Percentiles rank a stretch among this genome's conserved stretches.
Conservation (phyloP, 306 rosid genomes). For the Cyclanthera cordifolia region DNA sequence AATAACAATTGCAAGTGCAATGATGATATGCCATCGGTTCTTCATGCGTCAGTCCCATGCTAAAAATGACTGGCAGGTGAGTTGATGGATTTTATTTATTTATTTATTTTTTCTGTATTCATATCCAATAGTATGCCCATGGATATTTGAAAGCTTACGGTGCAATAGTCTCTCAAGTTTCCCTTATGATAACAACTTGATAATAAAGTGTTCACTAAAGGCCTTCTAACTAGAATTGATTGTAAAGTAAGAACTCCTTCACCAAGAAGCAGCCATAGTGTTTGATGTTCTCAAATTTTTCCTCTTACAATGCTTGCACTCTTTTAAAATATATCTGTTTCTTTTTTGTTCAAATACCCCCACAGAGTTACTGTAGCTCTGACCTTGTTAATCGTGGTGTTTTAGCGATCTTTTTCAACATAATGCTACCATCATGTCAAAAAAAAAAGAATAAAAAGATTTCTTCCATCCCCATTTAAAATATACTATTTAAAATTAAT, state of each 20-base stretch:
- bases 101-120: not conserved
- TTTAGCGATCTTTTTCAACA: no score
- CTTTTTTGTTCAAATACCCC: not conserved
- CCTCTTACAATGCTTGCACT: not conserved
- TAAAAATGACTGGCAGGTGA: constrained; percentile 48
- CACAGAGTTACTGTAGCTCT: not conserved
- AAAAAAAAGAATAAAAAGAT: no score
- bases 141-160: not conserved
- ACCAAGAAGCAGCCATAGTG: not conserved
- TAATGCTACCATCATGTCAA: no score
- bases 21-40: constrained; percentile 46
- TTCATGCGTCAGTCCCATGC: constrained; percentile 41
- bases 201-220: not conserved
- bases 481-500: no score
- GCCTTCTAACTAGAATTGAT: not conserved
- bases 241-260: not conserved
- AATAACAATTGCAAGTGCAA: constrained; percentile 40
- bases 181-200: not conserved
- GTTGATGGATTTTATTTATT: no score
- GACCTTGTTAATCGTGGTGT: not conserved
- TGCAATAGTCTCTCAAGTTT: not conserved
- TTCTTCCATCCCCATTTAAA: no score
- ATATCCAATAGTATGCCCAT: not conserved
- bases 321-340: not conserved
- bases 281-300: not conserved